Conservation (phyloP, 176 grass and related monocot genomes). For the Ananas comosus region DNA sequence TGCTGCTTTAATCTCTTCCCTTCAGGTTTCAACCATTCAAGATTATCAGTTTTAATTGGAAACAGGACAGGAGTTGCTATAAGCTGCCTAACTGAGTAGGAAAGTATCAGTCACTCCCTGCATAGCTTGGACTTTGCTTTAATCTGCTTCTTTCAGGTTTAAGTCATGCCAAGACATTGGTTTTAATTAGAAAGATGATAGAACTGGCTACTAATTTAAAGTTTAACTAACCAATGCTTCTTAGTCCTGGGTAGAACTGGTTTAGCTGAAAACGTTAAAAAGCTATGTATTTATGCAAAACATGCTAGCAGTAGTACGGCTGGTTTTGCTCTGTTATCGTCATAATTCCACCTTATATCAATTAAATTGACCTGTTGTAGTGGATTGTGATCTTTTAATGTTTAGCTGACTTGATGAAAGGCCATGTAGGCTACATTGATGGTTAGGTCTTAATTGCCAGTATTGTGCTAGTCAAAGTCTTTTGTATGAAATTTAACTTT, state of each 20-base stretch:
- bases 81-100: background rate
- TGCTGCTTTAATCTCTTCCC: background rate
- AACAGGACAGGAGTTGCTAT: background rate
- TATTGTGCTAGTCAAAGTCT: no score
- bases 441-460: no score
- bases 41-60: background rate
- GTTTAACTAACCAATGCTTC: background rate
- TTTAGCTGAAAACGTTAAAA: background rate
- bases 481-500: no score
- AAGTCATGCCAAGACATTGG: background rate
- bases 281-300: no score
- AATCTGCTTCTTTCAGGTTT: background rate
- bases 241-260: background rate
- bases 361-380: no score
- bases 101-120: background rate
- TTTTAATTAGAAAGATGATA: background rate
- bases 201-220: background rate
- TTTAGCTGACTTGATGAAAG: no score
- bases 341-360: no score
- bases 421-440: no score
- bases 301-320: no score
- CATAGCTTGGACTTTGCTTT: constrained; percentile 5
- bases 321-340: no score
- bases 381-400: no score
- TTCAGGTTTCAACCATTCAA: background rate